Base-by-base conservation (phyloP, 495 filamentous ascomycete genomes). In the Halenospora varia region DNA sequence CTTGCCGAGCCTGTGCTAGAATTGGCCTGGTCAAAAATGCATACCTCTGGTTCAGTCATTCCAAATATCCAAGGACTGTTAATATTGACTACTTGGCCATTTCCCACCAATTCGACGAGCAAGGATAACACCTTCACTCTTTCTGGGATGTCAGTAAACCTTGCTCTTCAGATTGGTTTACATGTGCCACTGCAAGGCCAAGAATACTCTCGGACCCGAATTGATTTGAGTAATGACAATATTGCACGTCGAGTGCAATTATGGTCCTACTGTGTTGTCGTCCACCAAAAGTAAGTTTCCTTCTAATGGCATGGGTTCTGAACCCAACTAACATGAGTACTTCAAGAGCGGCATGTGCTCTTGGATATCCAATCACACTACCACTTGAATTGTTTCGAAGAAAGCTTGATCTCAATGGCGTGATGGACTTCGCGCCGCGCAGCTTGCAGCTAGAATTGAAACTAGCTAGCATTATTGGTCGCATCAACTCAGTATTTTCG, bases 31-130 rank as follows among this genome's bases (percentile, higher is more conserved):
- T 81, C 82, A 49, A 89, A 88, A 0, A 72, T 96, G 23, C 83
- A 83, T 39, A 86, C 88, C 51, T 82, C 89, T 2, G 88, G 89
- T n/a, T 87, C 91, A 61, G 92, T 79, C 63, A 90, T 92, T 62
- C 86, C 87, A 64, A 85, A 90, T n/a, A 88, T 94, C 61, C 92
- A 95, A 72, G 91, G 90, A 1, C 77, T 96, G 24, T 90, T 87
- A 67, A 66, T 96, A 24, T 75, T 96, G 26, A 95, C 90, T 71
- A 88, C 87, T 3, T 96, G 91, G 91, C 90, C 91, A 9, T 80
- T 95, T 22, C 91, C 91, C 2, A 88, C 84, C 2, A 90, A 84
- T 66, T 91, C 85, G 17, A 92, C 88, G 2, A 87, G 86, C 3
- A 81, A 80, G 2, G 91, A 96, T 69, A 88, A 89, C 1, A 94